Conservation (phyloP, 371 early-diverging fungal species). For the Parasitella parasitica region DNA sequence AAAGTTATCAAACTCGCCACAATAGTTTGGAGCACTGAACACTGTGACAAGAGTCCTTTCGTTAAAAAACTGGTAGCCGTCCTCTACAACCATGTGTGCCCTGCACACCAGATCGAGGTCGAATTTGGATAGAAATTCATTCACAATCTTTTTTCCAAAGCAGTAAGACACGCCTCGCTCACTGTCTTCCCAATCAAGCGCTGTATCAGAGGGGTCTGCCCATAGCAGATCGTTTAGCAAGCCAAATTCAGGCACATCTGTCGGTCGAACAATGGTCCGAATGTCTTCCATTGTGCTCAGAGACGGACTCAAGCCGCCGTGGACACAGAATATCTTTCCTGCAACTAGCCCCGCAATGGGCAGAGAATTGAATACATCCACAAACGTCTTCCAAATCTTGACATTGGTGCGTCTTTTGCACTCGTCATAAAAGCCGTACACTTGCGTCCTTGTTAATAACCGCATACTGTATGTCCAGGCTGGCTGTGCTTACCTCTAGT, state of each 20-base stretch:
- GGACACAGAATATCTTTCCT: conserved; percentile 97
- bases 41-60: conserved; percentile 94
- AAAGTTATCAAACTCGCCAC: conserved; percentile 98
- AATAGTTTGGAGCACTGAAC: conserved; percentile 98
- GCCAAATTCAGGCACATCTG: conserved; percentile 97
- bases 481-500: conserved; percentile 69
- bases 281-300: conserved; percentile 93
- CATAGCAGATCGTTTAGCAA: conserved; percentile 88
- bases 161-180: conserved; percentile 98
- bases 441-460: conserved; percentile 15
- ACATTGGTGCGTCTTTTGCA: conserved; percentile 94
- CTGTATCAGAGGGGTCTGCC: conserved; percentile 84
- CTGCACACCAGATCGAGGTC: conserved; percentile 95
- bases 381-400: conserved; percentile 97
- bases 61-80: conserved; percentile 98
- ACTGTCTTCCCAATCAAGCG: conserved; percentile 94
- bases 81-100: conserved; percentile 95
- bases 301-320: conserved; percentile 97
- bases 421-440: conserved; percentile 99
- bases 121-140: conserved; percentile 86
- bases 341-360: conserved; percentile 97
- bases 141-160: conserved; percentile 90
- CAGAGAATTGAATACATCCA: conserved; percentile 97
- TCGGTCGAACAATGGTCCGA: conserved; percentile 86
- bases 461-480: not conserved